These are phyloP conservation scores for Termitomyces sp. DNA, from an alignment of 768 basidiomycete species.

Conservation along the genomic window DNA sequence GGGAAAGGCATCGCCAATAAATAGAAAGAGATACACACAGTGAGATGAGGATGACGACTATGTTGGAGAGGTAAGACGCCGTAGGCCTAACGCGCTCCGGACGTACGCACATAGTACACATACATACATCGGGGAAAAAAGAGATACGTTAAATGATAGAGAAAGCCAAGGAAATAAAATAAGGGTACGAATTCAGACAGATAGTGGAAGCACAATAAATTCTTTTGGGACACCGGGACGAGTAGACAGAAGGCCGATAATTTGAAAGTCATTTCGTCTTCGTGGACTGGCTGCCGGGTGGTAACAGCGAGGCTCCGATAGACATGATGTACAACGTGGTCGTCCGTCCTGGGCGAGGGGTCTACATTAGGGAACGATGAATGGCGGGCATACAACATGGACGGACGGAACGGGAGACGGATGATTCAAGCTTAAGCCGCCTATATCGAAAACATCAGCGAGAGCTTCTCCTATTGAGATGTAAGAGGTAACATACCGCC, in stretches of 20 bases:
- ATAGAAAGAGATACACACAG: constrained; percentile 9
- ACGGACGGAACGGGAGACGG: constrained; percentile 2
- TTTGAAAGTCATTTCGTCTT: neutral
- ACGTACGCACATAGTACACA: constrained; percentile 12
- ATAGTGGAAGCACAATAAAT: constrained; percentile 20
- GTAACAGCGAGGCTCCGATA: constrained; percentile 1
- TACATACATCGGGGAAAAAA: constrained; percentile 2
- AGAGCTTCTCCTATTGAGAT: neutral
- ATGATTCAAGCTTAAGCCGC: constrained; percentile 3
- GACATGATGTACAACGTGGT: constrained; percentile 8
- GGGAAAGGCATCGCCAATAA: constrained; percentile 5
- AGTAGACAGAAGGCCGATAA: constrained; percentile 7
- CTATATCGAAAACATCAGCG: neutral
- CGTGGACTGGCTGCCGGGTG: neutral
- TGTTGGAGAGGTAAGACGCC: constrained; percentile 6
- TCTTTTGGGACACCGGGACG: constrained; percentile 10
- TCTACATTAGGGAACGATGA: constrained; percentile 7
- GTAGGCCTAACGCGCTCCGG: constrained; percentile 10
- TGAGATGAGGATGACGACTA: constrained; percentile 3
- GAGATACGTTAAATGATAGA: constrained; percentile 13
- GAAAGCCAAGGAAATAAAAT: constrained; percentile 9
- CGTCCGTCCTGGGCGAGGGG: constrained; percentile 9
- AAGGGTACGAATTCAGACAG: constrained; percentile 13
- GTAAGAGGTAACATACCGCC: neutral
- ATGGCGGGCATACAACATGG: constrained; percentile 6